Evolutionary conservation across 2,329 filamentous ascomycete genomes (phyloP).

Genomic region (Ophiocordyceps robertsii): DNA sequence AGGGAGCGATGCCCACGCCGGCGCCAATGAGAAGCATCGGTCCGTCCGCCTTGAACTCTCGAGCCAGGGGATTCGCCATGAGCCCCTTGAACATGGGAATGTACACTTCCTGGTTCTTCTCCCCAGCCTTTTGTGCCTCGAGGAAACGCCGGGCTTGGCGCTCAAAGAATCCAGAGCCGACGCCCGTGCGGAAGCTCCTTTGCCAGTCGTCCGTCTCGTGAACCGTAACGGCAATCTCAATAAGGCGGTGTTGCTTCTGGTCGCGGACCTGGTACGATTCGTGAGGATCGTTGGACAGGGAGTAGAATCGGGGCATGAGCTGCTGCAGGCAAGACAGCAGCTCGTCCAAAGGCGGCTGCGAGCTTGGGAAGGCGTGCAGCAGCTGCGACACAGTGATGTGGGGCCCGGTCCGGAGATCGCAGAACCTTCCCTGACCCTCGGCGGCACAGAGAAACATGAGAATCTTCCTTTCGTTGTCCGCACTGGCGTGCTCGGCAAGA

Average conservation of each 20-base stretch:
- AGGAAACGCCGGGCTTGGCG: constrained; percentile 64
- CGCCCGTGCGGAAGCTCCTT: constrained; percentile 59
- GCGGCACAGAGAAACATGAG: constrained; percentile 75
- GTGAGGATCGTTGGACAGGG: constrained; percentile 88
- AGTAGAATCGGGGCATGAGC: constrained; percentile 97
- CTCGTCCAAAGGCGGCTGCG: constrained; percentile 72
- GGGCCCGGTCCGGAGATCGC: constrained; percentile 81
- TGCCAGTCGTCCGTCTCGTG: constrained; percentile 78
- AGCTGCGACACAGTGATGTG: constrained; percentile 78
- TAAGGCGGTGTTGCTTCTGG: constrained; percentile 59
- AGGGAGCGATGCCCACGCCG: constrained; percentile 91
- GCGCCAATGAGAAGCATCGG: constrained; percentile 97
- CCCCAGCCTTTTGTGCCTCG: constrained; percentile 49
- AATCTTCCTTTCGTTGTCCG: constrained; percentile 77
- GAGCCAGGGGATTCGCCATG: constrained; percentile 91
- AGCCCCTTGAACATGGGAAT: constrained; percentile 97
- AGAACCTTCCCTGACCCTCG: constrained; percentile 85
- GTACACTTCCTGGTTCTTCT: constrained; percentile 47
- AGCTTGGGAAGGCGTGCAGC: constrained; percentile 81
- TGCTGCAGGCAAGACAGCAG: constrained; percentile 71
- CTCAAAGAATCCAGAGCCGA: constrained; percentile 90
- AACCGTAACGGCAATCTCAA: constrained; percentile 94
- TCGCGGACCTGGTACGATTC: constrained; percentile 56
- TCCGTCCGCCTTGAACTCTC: constrained; percentile 82
- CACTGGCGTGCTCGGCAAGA: constrained; percentile 70